Base-by-base conservation (phyloP, 148 eudicot species). In the Nepenthes mirabilis region DNA sequence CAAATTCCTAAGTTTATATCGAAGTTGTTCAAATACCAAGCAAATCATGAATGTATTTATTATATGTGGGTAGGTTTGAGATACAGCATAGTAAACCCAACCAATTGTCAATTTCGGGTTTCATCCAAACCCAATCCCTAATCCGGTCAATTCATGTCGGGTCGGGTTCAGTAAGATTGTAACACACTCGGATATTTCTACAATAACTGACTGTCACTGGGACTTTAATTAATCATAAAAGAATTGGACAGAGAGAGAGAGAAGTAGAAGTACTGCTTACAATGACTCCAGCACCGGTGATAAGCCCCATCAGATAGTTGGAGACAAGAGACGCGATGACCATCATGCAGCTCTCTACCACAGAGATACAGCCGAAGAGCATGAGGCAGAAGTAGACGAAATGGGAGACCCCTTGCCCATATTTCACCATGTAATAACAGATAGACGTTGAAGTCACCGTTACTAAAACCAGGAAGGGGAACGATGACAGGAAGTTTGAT, bases 301-400 rank as follows among this genome's bases (percentile, higher is more conserved):
- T 74, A 8, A 86, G 75, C 36, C 94, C 94, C 82, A 75, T 86
- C 62, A 86, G 55, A 66, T 80, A 86, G 69, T 86, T 83, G 45
- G 94, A 85, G 50, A 86, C 89, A 49, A 86, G 47, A 51, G 89
- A 74, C 69, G 94, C 94, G 6, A 86, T 74, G 57, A 86, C 83
- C 94, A 86, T 84, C 84, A 82, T 84, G 63, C 85, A 83, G 60
- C 95, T 80, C 76, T 91, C 94, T 4, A 91, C 77, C 45, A 82
- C 84, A 14, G 88, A 68, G 37, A 91, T 85, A 67, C 80, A 69
- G 9, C 72, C 74, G 2, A 74, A 70, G 53, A 86, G 78, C 48
- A 63, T 81, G 55, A 86, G 69, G 47, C 68, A 62, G 53, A 57
- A 83, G 78, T 59, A 91, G 0, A 65, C 55, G 9, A 74, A 91